phyloP scores from a whole-genome alignment of 2,329 filamentous ascomycete species.

The Fusarium gaditjirri region DNA sequence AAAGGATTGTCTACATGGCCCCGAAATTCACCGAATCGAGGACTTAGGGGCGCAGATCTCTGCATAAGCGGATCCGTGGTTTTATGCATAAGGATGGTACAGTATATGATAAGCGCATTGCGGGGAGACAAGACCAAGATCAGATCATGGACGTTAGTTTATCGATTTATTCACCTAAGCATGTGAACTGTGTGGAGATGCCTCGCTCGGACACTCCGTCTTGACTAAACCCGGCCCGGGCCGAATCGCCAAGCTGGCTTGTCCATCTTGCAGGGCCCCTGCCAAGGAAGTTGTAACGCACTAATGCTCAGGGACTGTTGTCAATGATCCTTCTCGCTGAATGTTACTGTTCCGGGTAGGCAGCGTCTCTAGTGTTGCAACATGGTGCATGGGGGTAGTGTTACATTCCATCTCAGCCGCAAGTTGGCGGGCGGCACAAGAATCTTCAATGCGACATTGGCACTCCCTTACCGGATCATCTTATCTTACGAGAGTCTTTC shows the following conservation, averaged over 20 bases:
- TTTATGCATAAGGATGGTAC: background rate
- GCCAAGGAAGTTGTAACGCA: background rate
- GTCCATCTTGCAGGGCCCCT: background rate
- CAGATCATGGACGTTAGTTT: background rate
- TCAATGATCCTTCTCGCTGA: background rate
- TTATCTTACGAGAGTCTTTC: background rate
- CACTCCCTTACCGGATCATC: background rate
- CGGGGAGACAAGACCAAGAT: background rate
- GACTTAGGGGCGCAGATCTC: background rate
- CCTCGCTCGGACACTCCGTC: background rate
- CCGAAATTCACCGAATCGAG: background rate
- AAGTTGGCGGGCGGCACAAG: background rate
- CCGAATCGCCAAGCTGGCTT: slow-evolving; percentile 1
- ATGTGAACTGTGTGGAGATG: background rate
- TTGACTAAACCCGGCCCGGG: background rate
- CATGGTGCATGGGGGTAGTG: background rate
- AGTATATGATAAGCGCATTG: background rate
- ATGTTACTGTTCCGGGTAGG: background rate
- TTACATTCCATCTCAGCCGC: background rate
- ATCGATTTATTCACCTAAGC: background rate
- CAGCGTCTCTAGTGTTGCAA: background rate
- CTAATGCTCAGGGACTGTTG: background rate
- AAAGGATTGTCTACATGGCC: background rate
- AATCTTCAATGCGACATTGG: background rate
- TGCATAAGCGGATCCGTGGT: background rate